Conservation (phyloP, 768 basidiomycete species). For the Tylopilus subfusipes region DNA sequence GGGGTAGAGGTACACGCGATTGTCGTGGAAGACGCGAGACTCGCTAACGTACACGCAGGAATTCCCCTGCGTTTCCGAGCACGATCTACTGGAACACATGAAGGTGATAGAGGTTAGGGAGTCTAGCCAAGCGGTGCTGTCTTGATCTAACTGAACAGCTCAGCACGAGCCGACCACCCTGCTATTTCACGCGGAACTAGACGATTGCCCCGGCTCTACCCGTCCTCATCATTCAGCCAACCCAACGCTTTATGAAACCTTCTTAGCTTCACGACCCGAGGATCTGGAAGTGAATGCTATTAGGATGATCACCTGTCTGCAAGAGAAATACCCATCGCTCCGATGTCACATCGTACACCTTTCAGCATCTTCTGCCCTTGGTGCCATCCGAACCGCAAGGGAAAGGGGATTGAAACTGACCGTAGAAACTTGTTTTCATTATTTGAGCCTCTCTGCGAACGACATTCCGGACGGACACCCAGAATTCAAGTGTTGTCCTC, state of each 20-base stretch:
- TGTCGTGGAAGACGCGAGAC: conserved; percentile 1
- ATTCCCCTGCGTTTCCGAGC: conserved; percentile 81
- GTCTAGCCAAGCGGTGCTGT: background rate
- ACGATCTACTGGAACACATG: conserved; percentile 70
- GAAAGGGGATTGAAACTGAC: conserved; percentile 66
- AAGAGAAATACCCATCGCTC: conserved; percentile 57
- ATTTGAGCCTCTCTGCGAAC: conserved; percentile 74
- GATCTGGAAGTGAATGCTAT: conserved; percentile 81
- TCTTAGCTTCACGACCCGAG: conserved; percentile 81
- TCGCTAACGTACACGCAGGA: conserved; percentile 51
- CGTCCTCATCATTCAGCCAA: conserved; percentile 31
- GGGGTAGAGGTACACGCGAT: conserved; percentile 74
- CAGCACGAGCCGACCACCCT: conserved; percentile 71
- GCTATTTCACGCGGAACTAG: conserved; percentile 92
- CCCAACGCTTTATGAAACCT: conserved; percentile 68
- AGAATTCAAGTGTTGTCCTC: conserved; percentile 96
- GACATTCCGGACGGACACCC: conserved; percentile 72
- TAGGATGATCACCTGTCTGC: conserved; percentile 64
- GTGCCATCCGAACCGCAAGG: conserved; percentile 67
- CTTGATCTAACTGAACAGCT: conserved; percentile 6
- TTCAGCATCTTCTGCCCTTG: conserved; percentile 80
- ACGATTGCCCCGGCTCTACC: conserved; percentile 24
- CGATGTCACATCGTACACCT: conserved; percentile 95
- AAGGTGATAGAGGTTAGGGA: conserved; percentile 59
- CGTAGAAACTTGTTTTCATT: conserved; percentile 98